Conservation (phyloP, 1,284 basidiomycete species). For the Hemileia vastatrix region DNA sequence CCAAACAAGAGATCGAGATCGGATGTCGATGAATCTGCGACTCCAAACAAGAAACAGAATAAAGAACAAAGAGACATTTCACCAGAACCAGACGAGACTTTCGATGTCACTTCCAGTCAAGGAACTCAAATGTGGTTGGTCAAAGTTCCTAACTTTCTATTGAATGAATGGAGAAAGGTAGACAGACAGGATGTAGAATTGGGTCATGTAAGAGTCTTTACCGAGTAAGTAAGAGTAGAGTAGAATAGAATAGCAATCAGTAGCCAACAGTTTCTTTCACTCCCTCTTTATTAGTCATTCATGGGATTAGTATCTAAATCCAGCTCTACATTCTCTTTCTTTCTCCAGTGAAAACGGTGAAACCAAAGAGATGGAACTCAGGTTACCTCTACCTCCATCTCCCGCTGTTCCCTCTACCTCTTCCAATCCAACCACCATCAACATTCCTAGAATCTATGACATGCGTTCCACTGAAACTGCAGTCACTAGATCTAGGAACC, state of each 20-base stretch:
- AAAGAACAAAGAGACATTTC: conserved; percentile 18
- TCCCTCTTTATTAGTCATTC: too few relatives aligned
- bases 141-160: conserved; percentile 18
- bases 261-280: too few relatives aligned
- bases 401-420: not conserved
- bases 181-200: too few relatives aligned
- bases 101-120: conserved; percentile 31
- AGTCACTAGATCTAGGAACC: conserved; percentile 30
- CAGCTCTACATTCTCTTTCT: too few relatives aligned
- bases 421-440: conserved; percentile 19
- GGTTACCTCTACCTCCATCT: not conserved
- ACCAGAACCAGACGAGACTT: conserved; percentile 40
- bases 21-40: conserved; percentile 1
- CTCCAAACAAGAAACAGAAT: conserved; percentile 11
- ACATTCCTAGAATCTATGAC: conserved; percentile 35
- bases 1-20: conserved; percentile 26
- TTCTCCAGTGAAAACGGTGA: not conserved
- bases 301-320: too few relatives aligned
- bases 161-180: too few relatives aligned
- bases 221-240: too few relatives aligned
- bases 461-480: conserved; percentile 35
- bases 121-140: conserved; percentile 38
- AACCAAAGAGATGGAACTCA: not conserved
- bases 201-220: too few relatives aligned
- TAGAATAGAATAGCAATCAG: too few relatives aligned